Base-by-base conservation (phyloP, 805 yeast species). In the Kazachstania africana region DNA sequence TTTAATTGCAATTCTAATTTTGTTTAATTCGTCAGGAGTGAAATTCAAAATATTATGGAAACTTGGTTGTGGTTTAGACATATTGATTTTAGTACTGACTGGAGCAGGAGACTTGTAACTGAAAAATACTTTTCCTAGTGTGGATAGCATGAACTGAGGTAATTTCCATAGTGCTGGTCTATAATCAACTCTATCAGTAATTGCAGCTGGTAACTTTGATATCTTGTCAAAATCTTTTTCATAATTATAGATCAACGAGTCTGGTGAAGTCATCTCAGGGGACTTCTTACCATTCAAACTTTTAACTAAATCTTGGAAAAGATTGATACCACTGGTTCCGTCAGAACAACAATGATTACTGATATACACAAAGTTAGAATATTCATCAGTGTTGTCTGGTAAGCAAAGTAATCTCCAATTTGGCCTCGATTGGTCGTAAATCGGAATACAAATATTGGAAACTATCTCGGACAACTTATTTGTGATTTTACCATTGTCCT, bases 271-370 rank as follows among this genome's bases (percentile, higher is more conserved):
- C 8, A 9, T 18, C 2, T 8, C 16, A 3, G 23, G 8, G 12
- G 9, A 8, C 3, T 14, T 12, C 4, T 19, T 20, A 5, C 31
- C 13, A 24, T 38, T 37, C 12, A 47, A 24, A 4, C 15, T 30
- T 4, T 26, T 29, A 6, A 34, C 27, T n/a, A 50, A 29, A 26
- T 48, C 53, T 24, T 44, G 33, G 15, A 47, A 39, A 18, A 50
- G 31, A 30, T 46, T 43, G 2, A 40, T 30, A 16, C 42, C 44
- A 20, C 44, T 42, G n/a, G 31, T 34, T 6, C 48, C 56, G 34
- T 50, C 56, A 9, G 45, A 37, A 21, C 36, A 33, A 28, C 43
- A 39, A 32, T 50, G 56, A 24, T 50, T 47, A 24, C 48, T 41
- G 15, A 50, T 26, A 27, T 36, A 45, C 17, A 41, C 35, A 4